Conservation (phyloP, 495 filamentous ascomycete species). For the Astrothelium subdiscretum region DNA sequence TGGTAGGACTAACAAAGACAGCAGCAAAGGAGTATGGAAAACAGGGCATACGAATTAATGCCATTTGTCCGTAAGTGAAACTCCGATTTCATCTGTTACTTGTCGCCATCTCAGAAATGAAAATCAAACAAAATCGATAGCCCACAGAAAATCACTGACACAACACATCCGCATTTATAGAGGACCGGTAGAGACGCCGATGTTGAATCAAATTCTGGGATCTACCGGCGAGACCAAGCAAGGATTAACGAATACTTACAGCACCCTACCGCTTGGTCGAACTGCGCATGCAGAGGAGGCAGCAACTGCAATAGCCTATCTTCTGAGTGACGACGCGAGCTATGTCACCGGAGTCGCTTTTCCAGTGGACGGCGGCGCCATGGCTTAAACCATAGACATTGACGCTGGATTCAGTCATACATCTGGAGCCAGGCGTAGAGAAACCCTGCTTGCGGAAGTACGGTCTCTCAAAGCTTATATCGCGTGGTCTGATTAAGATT, state of each 20-base stretch:
- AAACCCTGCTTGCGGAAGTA: not conserved
- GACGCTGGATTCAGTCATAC: not conserved
- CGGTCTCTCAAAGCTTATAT: not conserved
- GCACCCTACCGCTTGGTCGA: not conserved
- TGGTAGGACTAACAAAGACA: conserved; percentile 3
- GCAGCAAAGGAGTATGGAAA: conserved; percentile 3
- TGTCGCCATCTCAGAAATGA: not conserved
- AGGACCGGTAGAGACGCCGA: not conserved
- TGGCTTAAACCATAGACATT: not conserved
- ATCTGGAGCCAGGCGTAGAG: not conserved
- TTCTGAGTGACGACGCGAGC: not conserved
- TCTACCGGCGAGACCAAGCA: not conserved
- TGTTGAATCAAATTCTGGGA: not conserved
- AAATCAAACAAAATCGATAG: not conserved
- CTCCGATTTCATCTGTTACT: not conserved
- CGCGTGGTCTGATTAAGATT: not conserved
- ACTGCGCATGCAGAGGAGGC: not conserved
- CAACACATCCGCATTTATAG: not conserved
- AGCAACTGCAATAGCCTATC: not conserved
- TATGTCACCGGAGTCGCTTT: not conserved
- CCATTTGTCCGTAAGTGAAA: not conserved
- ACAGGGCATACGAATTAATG: not conserved
- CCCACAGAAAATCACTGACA: not conserved
- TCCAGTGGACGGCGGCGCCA: not conserved
- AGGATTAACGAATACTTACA: not conserved